Conservation (phyloP, 2,329 filamentous ascomycete species). For the Colletotrichum paranaense region DNA sequence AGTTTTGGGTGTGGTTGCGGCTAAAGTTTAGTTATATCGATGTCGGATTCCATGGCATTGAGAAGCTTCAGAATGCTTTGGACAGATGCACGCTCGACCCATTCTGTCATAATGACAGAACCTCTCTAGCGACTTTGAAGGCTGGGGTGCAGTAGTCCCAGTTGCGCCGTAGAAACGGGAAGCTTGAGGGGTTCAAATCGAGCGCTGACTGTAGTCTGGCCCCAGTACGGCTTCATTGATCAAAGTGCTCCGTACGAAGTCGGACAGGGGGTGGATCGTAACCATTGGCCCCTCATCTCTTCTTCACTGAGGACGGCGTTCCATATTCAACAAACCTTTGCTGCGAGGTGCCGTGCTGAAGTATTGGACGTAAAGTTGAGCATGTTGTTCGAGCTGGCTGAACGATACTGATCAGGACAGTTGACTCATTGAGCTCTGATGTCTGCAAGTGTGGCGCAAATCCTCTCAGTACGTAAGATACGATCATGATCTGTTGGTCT, state of each 20-base stretch:
- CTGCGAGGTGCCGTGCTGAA: neutral
- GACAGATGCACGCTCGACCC: neutral
- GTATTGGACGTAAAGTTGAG: neutral
- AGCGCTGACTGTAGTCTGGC: neutral
- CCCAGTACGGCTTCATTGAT: neutral
- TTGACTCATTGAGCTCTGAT: neutral
- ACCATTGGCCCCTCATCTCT: neutral
- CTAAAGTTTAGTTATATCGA: slow-evolving; percentile 13
- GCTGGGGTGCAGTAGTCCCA: slow-evolving; percentile 19
- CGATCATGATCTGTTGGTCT: neutral
- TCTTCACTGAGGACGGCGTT: neutral
- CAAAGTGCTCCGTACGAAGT: neutral
- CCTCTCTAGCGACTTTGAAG: neutral
- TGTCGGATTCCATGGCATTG: slow-evolving; percentile 18
- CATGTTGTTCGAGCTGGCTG: neutral
- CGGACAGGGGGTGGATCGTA: neutral
- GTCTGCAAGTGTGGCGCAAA: neutral
- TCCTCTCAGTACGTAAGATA: neutral
- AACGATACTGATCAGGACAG: neutral
- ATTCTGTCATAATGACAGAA: slow-evolving; percentile 25
- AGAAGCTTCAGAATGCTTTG: neutral
- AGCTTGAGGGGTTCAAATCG: slow-evolving; percentile 14
- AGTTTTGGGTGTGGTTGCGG: slow-evolving; percentile 21
- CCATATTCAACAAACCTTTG: neutral
- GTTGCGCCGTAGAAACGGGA: slow-evolving; percentile 20